phyloP scores from a whole-genome alignment of 192 early-diverging fungal genomes.

The Piromyces finnis region DNA sequence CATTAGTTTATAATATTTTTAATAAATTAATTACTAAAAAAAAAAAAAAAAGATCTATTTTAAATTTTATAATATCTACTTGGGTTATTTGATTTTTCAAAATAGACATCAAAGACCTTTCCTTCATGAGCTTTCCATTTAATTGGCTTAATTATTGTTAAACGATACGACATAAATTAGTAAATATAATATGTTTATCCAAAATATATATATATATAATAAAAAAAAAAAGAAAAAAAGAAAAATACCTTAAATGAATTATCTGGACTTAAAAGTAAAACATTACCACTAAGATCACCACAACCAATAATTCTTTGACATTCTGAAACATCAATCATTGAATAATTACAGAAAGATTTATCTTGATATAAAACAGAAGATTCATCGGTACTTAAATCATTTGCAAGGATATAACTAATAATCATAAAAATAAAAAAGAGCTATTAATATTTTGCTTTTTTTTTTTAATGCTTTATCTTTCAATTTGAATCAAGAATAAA shows the following conservation, averaged over 20 bases:
- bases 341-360: conserved; percentile 22
- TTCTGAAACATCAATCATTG: conserved; percentile 22
- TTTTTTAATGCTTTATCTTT: too few relatives aligned
- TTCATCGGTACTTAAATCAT: background rate
- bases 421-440: too few relatives aligned
- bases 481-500: too few relatives aligned
- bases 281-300: conserved; percentile 29
- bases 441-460: too few relatives aligned
- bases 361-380: conserved; percentile 6
- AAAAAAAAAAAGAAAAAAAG: too few relatives aligned
- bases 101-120: conserved; percentile 21
- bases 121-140: conserved; percentile 13
- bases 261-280: conserved; percentile 23
- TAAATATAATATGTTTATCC: too few relatives aligned
- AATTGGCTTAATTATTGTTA: conserved; percentile 5
- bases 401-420: background rate
- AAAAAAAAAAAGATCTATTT: too few relatives aligned
- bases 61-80: background rate
- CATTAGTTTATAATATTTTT: too few relatives aligned
- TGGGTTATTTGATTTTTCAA: background rate
- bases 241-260: conserved; percentile 12
- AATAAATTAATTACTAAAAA: too few relatives aligned
- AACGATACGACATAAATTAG: too few relatives aligned
- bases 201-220: too few relatives aligned
- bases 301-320: conserved; percentile 30